These are phyloP conservation scores for Calamus simplicifolius DNA, from an alignment of 176 grass and related monocot genomes.

Conservation along the genomic window DNA sequence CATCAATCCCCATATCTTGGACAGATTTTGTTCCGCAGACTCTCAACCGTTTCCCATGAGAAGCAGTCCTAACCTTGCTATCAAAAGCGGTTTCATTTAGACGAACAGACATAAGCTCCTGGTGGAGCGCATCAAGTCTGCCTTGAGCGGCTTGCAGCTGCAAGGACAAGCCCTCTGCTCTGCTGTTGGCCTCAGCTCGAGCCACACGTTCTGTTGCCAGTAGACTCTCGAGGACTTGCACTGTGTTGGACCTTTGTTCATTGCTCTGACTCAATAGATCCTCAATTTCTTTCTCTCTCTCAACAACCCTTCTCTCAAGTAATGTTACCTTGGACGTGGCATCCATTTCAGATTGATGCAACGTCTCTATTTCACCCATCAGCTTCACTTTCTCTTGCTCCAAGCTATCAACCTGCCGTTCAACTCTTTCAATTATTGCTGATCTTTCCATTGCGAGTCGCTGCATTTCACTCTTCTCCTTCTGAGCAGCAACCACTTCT, in stretches of 20 bases:
- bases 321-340: conserved; percentile 39
- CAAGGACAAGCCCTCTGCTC: conserved; percentile 60
- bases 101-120: conserved; percentile 64
- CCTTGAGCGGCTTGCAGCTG: conserved; percentile 73
- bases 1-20: conserved; percentile 42
- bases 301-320: conserved; percentile 56
- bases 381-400: conserved; percentile 56
- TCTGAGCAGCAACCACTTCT: conserved; percentile 37
- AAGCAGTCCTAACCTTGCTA: conserved; percentile 39
- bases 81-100: conserved; percentile 61
- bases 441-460: conserved; percentile 45
- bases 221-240: conserved; percentile 59
- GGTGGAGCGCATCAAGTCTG: conserved; percentile 75
- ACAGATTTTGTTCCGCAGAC: conserved; percentile 33
- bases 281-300: conserved; percentile 65
- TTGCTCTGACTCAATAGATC: conserved; percentile 55
- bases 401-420: conserved; percentile 43
- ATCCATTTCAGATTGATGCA: conserved; percentile 44
- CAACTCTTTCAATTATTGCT: conserved; percentile 53
- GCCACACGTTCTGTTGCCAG: conserved; percentile 58
- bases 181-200: conserved; percentile 53
- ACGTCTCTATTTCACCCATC: conserved; percentile 38
- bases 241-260: conserved; percentile 64
- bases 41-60: conserved; percentile 50
- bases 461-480: conserved; percentile 57